Base-by-base conservation (phyloP, 192 early-diverging fungal genomes). In the Spizellomyces punctatus region DNA sequence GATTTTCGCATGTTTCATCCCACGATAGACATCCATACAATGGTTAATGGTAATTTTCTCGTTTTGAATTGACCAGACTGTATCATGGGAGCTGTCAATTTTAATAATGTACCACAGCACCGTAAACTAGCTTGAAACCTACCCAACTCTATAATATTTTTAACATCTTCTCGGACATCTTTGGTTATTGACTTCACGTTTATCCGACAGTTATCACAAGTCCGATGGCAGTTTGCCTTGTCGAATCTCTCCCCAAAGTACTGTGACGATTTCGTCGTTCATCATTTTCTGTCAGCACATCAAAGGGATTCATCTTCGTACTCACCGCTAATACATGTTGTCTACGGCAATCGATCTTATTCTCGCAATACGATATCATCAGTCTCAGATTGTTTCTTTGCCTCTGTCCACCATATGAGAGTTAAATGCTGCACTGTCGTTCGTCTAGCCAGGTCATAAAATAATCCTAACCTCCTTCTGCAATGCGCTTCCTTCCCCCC, bases 231-330 rank as follows among this genome's bases (percentile, higher is more conserved):
- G 8, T 78, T 55, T 0, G 55, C n/a, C 0, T 69, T 57, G 46
- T 91, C 82, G 75, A 95, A 94, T 3, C 66, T 75, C 77, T 98
- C 95, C 12, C 92, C 93, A 88, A 98, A 98, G 75, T 98, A 96
- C 58, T 82, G 70, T 36, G 50, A 54, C 17, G 17, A 19, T 54
- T 19, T 54, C 50, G 12, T 54, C 12, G 17, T 12, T 54, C 27
- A 19, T 12, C 50, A 19, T 12, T 4, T 19, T 12, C 50, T 54
- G 17, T 54, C 50, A 19, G 12, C 17, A 12, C 14, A 54, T n/a
- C 0, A 54, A 19, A 54, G 50, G 1, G 17, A 66, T 55, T 19
- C 65, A 83, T 79, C 50, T 81, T 36, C 27, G 27, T 36, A 3
- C 27, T 36, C 27, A 36, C 27, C 27, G 27, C 83, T 64, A 98